Conservation (phyloP, 805 yeast genomes). For the Starmerella vaccinii region DNA sequence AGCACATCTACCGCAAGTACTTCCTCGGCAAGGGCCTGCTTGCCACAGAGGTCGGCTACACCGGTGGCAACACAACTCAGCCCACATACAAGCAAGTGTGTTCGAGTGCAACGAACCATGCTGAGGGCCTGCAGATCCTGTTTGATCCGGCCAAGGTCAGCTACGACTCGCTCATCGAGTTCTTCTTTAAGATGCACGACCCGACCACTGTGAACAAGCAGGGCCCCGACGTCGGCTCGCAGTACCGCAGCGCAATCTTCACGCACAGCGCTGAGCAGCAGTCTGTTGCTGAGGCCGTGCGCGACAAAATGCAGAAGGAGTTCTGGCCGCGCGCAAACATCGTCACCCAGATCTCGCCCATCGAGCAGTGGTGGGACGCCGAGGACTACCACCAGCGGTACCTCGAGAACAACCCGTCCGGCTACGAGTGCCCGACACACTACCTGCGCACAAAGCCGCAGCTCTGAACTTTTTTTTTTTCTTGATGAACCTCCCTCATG, state of each 20-base stretch:
- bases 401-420: conserved; percentile 66
- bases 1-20: conserved; percentile 66
- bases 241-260: conserved; percentile 78
- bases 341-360: conserved; percentile 59
- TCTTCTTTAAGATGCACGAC: conserved; percentile 87
- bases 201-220: conserved; percentile 78
- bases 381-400: conserved; percentile 89
- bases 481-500: no score
- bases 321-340: conserved; percentile 62
- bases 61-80: conserved; percentile 51
- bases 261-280: conserved; percentile 46
- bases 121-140: conserved; percentile 75
- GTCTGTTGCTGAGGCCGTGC: conserved; percentile 36
- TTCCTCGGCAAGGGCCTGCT: conserved; percentile 53
- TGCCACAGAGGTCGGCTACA: conserved; percentile 80
- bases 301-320: conserved; percentile 50
- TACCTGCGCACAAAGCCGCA: conserved; percentile 54
- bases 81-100: conserved; percentile 70
- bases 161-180: conserved; percentile 56
- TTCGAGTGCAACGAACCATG: conserved; percentile 62
- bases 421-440: conserved; percentile 88
- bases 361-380: conserved; percentile 75
- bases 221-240: conserved; percentile 84
- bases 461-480: no score
- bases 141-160: conserved; percentile 61